A percentile compares a stretch with the other conserved stretches of the same genome.
Evolutionary conservation across 805 yeast species (phyloP).

Genomic region (Ogataea allantospora): DNA sequence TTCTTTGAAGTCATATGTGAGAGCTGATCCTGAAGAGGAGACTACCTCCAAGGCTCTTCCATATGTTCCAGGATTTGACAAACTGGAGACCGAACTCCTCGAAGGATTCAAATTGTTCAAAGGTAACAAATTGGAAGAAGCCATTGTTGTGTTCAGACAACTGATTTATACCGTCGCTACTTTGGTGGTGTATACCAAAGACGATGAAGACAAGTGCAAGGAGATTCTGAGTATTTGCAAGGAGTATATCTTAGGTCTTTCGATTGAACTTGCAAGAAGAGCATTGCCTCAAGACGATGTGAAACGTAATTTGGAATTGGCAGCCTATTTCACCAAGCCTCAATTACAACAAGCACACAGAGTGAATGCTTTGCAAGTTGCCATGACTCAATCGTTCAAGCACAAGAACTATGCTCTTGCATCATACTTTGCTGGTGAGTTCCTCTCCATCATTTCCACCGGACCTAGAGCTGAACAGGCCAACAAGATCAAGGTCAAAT

Average conservation of each 20-base stretch:
- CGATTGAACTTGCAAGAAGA: slow-evolving; percentile 89
- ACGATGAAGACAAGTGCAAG: slow-evolving; percentile 72
- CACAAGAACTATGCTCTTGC: slow-evolving; percentile 87
- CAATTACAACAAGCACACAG: slow-evolving; percentile 80
- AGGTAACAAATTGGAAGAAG: slow-evolving; percentile 77
- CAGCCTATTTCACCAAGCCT: slow-evolving; percentile 91
- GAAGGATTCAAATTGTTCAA: slow-evolving; percentile 83
- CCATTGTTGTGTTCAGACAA: slow-evolving; percentile 75
- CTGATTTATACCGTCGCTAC: slow-evolving; percentile 75
- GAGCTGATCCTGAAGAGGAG: slow-evolving; percentile 63
- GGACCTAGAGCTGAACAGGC: slow-evolving; percentile 92
- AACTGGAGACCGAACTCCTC: slow-evolving; percentile 57
- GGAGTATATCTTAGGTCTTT: slow-evolving; percentile 88
- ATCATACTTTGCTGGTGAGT: slow-evolving; percentile 83
- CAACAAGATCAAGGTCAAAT: slow-evolving; percentile 70
- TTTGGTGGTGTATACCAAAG: slow-evolving; percentile 66
- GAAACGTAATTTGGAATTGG: slow-evolving; percentile 88
- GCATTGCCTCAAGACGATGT: slow-evolving; percentile 65
- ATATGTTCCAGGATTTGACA: slow-evolving; percentile 68
- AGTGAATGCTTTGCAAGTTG: slow-evolving; percentile 87
- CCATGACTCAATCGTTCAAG: slow-evolving; percentile 89
- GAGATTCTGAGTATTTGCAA: slow-evolving; percentile 73
- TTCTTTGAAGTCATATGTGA: slow-evolving; percentile 63
- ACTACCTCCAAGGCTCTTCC: slow-evolving; percentile 55
- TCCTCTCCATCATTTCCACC: slow-evolving; percentile 61